Conservation (phyloP, 176 grass and related monocot species). For the Aechmea fasciata region DNA sequence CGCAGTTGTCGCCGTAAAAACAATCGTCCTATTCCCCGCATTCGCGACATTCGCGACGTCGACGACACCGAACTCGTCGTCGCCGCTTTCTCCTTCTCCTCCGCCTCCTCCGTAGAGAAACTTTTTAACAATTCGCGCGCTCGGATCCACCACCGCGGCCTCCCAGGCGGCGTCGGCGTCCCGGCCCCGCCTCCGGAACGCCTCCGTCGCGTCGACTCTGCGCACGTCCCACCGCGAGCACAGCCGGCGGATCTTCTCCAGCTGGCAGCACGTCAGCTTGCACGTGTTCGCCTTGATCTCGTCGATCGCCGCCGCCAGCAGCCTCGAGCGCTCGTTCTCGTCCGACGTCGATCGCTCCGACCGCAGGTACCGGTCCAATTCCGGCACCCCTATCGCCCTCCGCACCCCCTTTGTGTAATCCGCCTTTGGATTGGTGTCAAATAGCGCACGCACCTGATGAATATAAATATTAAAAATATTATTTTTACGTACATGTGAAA, state of each 20-base stretch:
- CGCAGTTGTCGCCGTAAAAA: not conserved
- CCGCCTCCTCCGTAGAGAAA: slow-evolving; percentile 23
- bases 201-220: slow-evolving; percentile 43
- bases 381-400: slow-evolving; percentile 42
- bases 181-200: slow-evolving; percentile 4
- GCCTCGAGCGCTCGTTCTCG: not conserved
- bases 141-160: slow-evolving; percentile 26
- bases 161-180: slow-evolving; percentile 33
- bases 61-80: not conserved
- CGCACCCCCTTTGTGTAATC: slow-evolving; percentile 33
- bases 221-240: slow-evolving; percentile 24
- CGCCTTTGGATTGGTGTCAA: slow-evolving; percentile 17
- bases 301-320: slow-evolving; percentile 28
- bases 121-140: slow-evolving; percentile 21
- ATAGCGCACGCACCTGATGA: not conserved
- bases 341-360: not conserved
- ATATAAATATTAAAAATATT: too few species aligned
- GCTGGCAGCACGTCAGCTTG: slow-evolving; percentile 35
- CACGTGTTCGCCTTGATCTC: slow-evolving; percentile 48
- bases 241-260: slow-evolving; percentile 31
- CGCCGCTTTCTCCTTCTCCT: not conserved
- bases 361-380: slow-evolving; percentile 42
- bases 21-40: not conserved
- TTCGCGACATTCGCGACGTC: not conserved
- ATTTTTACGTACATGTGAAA: too few species aligned